Conservation (phyloP, 768 basidiomycete species). For the Exidia glandulosa region DNA sequence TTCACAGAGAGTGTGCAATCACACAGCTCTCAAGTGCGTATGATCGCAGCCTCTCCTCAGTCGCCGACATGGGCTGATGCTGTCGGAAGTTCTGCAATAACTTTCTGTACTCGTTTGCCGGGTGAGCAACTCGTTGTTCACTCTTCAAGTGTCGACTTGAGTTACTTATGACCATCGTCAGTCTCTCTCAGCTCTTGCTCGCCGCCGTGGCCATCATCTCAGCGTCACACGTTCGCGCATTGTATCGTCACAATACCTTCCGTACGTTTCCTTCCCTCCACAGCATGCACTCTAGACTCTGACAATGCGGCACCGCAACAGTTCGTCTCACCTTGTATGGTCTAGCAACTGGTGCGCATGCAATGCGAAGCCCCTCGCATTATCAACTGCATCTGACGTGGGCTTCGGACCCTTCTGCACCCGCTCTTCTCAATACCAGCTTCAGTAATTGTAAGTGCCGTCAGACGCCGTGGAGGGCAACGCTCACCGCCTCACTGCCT, state of each 20-base stretch:
- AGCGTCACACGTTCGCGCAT: background rate
- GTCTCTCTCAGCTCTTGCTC: background rate
- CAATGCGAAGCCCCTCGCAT: too few relatives aligned
- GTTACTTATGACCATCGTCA: background rate
- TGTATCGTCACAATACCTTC: background rate
- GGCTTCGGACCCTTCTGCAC: too few relatives aligned
- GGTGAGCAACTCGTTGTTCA: too few relatives aligned
- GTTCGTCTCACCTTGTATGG: background rate
- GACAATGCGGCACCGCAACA: background rate
- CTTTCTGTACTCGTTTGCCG: background rate
- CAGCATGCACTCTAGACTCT: background rate
- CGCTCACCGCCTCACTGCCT: too few relatives aligned
- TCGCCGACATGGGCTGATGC: background rate
- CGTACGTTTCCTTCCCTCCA: background rate
- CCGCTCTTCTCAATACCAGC: too few relatives aligned
- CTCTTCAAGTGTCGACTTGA: too few relatives aligned
- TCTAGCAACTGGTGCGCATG: too few relatives aligned
- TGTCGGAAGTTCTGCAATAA: background rate
- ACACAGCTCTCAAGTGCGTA: background rate
- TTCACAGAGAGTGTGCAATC: background rate
- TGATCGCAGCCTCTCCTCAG: background rate
- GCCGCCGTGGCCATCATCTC: background rate
- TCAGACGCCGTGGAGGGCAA: too few relatives aligned
- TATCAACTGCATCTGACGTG: too few relatives aligned
- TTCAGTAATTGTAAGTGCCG: too few relatives aligned